Percentiles rank a stretch among this genome's conserved stretches.
Evolutionary conservation across 2,329 filamentous ascomycete species (phyloP).

Genomic region (Dactylellina sp.): DNA sequence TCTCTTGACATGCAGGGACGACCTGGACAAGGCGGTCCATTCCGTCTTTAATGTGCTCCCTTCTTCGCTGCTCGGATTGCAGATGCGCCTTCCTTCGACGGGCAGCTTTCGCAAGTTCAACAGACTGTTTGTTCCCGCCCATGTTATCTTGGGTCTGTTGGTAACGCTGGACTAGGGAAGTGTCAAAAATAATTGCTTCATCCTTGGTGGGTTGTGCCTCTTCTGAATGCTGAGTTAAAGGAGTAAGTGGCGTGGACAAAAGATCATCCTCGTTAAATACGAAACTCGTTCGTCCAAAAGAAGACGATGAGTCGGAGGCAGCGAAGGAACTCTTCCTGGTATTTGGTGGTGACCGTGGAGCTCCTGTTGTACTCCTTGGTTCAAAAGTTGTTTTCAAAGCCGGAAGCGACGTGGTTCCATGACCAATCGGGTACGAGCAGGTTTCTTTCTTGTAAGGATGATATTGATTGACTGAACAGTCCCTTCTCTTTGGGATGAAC

Average conservation of each 20-base stretch:
- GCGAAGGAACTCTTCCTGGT: slow-evolving; percentile 55
- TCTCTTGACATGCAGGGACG: slow-evolving; percentile 59
- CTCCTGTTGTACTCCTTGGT: slow-evolving; percentile 17
- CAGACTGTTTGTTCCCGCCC: slow-evolving; percentile 36
- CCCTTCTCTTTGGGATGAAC: slow-evolving; percentile 33
- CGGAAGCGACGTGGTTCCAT: slow-evolving; percentile 29
- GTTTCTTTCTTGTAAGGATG: slow-evolving; percentile 54
- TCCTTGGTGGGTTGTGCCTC: slow-evolving; percentile 41
- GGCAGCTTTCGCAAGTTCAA: slow-evolving; percentile 48
- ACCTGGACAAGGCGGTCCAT: slow-evolving; percentile 60
- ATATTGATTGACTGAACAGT: slow-evolving; percentile 38
- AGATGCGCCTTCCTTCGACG: slow-evolving; percentile 60
- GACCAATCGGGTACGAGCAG: slow-evolving; percentile 25
- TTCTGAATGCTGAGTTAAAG: slow-evolving; percentile 51
- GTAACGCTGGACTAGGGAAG: slow-evolving; percentile 42
- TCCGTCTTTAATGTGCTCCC: slow-evolving; percentile 60
- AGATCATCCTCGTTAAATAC: slow-evolving; percentile 44
- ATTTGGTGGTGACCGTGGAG: slow-evolving; percentile 46
- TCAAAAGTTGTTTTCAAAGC: slow-evolving; percentile 49
- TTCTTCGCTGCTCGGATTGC: slow-evolving; percentile 60
- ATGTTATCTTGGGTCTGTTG: slow-evolving; percentile 41
- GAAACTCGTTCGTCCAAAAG: slow-evolving; percentile 42
- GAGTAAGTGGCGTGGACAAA: slow-evolving; percentile 46
- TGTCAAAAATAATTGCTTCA: slow-evolving; percentile 35
- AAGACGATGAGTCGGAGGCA: slow-evolving; percentile 49